Evolutionary conservation across 1,284 basidiomycete species (phyloP), one percentile per base, ranked within the genome.

Genomic region (Phellopilus nigrolimitatus): DNA sequence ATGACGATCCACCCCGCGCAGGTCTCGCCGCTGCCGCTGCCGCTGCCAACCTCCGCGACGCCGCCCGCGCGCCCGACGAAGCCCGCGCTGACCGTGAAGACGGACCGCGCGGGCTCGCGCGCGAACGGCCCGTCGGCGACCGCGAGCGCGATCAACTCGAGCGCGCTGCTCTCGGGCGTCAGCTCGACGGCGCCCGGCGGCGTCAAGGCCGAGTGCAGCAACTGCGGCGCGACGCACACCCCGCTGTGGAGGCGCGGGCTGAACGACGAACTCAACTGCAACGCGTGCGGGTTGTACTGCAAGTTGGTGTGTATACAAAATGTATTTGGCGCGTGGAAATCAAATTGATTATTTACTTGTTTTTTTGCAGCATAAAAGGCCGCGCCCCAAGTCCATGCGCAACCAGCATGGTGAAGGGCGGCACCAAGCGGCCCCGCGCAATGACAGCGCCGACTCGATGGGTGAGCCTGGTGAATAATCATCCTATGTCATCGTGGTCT

Each of bases 191-290:
- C 77, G 2, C 85, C 85, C 1, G 83, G 84, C n/a, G 84, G 87
- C 34, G 82, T 85, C 56, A 90, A 89, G 68, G 84, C 84, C 8
- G 88, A 90, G 60, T 89, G 87, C 60, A 82, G 82, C 10, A 89
- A 90, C 66, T 90, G 87, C 60, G 87, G 88, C 27, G 87, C 88
- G 3, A 90, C 85, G 0, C 86, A 88, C 59, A 90, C 88, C 0
- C 87, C 87, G 12, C 75, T 90, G 24, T 91, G 88, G 87, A 72
- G 88, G 28, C 74, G 87, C 7, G 88, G 88, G 0, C 67, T 90
- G 58, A 90, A 89, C 58, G 87, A 90, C 59, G 88, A 91, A 69
- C 66, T 90, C 51, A 90, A 91, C 61, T 90, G 88, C 64, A 90
- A 90, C 57, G 87, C 85, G 0, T 89, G 87, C 59, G 87, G 87